Evolutionary conservation across 257 asterid species (phyloP), one percentile per base, ranked within the genome.

Genomic region (Capsicum baccatum): DNA sequence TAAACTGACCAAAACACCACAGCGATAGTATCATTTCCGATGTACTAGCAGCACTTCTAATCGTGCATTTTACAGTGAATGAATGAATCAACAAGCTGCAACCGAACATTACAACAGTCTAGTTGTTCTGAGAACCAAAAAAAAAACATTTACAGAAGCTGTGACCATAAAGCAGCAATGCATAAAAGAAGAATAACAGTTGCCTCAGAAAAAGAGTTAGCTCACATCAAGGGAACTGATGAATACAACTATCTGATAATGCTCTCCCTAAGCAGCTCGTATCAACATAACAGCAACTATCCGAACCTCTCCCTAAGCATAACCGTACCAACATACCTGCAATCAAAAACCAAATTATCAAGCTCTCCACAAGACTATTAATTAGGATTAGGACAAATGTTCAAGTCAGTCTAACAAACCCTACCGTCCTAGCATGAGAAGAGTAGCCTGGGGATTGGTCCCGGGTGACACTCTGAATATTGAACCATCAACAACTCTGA

Each of bases 371-470:
- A 12, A 69, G 15, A 62, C 42, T 14, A 69, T 79, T 26, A 47
- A 71, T 63, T 33, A 54, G 50, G 21, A 71, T 63, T 33, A 54
- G 50, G 21, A 26, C 64, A 66, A 47, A 16, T 4, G 17, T n/a
- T 13, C 73, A 44, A 64, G 17, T 84, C 17, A 82, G 48, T 37
- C 59, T 6, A 50, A 50, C 55, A 64, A 10, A 6, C 17, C 89
- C 86, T 59, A 92, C 97, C 97, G 87, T 81, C 97, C 99, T 84
- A 96, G 87, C 98, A 96, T 94, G 79, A 96, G 88, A 62, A 96
- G 90, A 70, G 97, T 97, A 37, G 98, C 99, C 88, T 94, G 98
- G 74, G 99, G 98, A 86, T 95, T 94, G 26, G 99, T 96, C 52
- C 99, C 99, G 0, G 98, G 99, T 0, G 99, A 96, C 12, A 96